Evolutionary conservation across 495 filamentous ascomycete genomes (phyloP), one percentile per base, ranked within the genome.

Genomic region (Penicillium soppii): DNA sequence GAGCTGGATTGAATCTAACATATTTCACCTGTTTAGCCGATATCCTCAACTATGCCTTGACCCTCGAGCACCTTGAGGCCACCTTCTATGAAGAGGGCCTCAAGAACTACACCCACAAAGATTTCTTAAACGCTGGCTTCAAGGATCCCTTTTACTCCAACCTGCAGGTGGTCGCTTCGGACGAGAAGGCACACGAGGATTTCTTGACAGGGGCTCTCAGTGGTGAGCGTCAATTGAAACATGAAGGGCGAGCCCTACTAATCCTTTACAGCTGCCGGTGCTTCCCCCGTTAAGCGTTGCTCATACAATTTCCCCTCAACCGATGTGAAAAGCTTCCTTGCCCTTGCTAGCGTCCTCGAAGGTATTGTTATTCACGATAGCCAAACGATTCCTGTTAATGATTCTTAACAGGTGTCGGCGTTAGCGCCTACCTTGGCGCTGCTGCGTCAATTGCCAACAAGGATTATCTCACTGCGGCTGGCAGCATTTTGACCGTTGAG

Each of bases 401-500:
- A 27, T 22, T 20, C n/a, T n/a, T n/a, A n/a, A n/a, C 22, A 57
- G 78, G 78, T 54, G 75, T 83, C 41, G 78, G 79, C 32, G 76
- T 81, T 26, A 75, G 68, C 42, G 79, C 80, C 19, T 86, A 86
- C 64, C 72, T 86, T 19, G 84, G 83, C 17, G 82, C 82, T 1
- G 83, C 82, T 2, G 77, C 79, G 1, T 68, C 74, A 16, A 81
- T 86, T 57, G 65, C 74, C 54, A 70, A 72, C 49, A 72, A 75
- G 15, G 59, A 49, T 6, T 79, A 77, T 57, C 70, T 87, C 23
- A 81, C 79, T 15, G 81, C 77, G 3, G 84, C 83, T 7, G 82
- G 76, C 23, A 77, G 76, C 32, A 87, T 87, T 56, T 63, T 85
- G 21, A 82, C 83, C 36, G 70, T 83, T 16, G 84, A 87, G 55